phyloP scores from a whole-genome alignment of 257 asterid species.

The Thymus quinquecostatus region DNA sequence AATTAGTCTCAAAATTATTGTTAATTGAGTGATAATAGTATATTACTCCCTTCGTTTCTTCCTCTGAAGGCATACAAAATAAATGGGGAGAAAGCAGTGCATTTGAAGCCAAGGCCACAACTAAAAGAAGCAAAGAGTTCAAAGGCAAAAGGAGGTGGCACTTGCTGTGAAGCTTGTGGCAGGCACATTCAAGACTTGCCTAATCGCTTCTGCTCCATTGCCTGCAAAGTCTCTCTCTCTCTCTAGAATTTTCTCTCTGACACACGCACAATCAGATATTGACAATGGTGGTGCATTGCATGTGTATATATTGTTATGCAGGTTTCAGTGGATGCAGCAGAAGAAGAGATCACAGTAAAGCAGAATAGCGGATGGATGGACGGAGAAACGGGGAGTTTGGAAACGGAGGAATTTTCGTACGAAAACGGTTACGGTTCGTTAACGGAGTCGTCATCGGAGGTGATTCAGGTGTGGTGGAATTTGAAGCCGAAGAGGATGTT shows the following conservation, averaged over 20 bases:
- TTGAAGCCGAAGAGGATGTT: slow-evolving; percentile 48
- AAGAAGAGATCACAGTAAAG: neutral
- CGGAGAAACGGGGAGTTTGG: slow-evolving; percentile 23
- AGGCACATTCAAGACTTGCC: slow-evolving; percentile 75
- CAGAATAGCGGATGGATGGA: slow-evolving; percentile 5
- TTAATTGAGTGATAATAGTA: neutral
- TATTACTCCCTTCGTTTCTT: too few relatives aligned
- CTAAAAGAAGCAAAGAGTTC: slow-evolving; percentile 51
- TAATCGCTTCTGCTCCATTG: slow-evolving; percentile 72
- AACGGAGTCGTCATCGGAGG: slow-evolving; percentile 51
- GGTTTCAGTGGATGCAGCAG: slow-evolving; percentile 42
- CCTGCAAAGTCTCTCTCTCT: slow-evolving; percentile 59
- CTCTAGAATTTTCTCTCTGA: neutral
- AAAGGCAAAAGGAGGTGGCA: slow-evolving; percentile 52
- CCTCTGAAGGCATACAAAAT: slow-evolving; percentile 66
- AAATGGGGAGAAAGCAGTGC: slow-evolving; percentile 81
- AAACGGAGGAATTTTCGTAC: slow-evolving; percentile 28
- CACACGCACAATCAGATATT: neutral
- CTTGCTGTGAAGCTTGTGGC: slow-evolving; percentile 67
- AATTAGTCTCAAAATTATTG: neutral
- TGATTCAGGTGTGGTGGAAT: slow-evolving; percentile 49
- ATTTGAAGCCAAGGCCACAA: slow-evolving; percentile 73
- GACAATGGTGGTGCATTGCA: neutral
- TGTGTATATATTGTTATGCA: slow-evolving; percentile 9
- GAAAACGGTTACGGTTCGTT: slow-evolving; percentile 41